These are phyloP conservation scores for Aspergillus calidoustus DNA, from an alignment of 2,329 filamentous ascomycete species.

Conservation along the genomic window DNA sequence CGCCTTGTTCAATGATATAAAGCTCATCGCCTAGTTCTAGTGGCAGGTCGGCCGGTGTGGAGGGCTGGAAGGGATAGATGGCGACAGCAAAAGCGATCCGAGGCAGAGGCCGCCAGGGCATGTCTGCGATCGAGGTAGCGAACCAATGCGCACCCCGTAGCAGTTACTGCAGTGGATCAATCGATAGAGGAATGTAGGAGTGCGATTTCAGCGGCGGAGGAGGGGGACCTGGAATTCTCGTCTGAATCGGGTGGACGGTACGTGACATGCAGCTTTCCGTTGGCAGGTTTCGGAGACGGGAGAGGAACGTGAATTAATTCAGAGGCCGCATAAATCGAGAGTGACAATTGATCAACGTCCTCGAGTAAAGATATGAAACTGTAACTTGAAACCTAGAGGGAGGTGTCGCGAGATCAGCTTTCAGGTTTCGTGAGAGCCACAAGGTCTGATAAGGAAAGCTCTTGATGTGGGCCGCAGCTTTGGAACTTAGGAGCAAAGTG, in stretches of 20 bases:
- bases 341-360: neutral
- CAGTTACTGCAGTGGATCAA: slow-evolving; percentile 30
- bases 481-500: neutral
- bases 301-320: slow-evolving; percentile 31
- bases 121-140: slow-evolving; percentile 49
- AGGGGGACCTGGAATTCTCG: slow-evolving; percentile 30
- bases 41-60: slow-evolving; percentile 85
- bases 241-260: slow-evolving; percentile 26
- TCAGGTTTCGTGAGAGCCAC: slow-evolving; percentile 4
- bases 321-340: slow-evolving; percentile 8
- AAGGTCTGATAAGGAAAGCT: slow-evolving; percentile 1
- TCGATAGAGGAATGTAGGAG: slow-evolving; percentile 24
- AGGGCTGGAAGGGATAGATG: slow-evolving; percentile 89
- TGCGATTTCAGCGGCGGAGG: slow-evolving; percentile 24
- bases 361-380: slow-evolving; percentile 1
- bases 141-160: slow-evolving; percentile 27
- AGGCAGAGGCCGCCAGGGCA: slow-evolving; percentile 97
- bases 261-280: slow-evolving; percentile 33
- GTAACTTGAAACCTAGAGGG: slow-evolving; percentile 15
- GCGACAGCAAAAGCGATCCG: slow-evolving; percentile 98
- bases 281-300: slow-evolving; percentile 18
- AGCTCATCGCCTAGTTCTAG: slow-evolving; percentile 98
- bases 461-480: neutral
- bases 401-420: slow-evolving; percentile 1
- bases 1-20: slow-evolving; percentile 97